Evolutionary conservation across 345 rosid genomes (phyloP).

Genomic region (Conringia planisiliqua): DNA sequence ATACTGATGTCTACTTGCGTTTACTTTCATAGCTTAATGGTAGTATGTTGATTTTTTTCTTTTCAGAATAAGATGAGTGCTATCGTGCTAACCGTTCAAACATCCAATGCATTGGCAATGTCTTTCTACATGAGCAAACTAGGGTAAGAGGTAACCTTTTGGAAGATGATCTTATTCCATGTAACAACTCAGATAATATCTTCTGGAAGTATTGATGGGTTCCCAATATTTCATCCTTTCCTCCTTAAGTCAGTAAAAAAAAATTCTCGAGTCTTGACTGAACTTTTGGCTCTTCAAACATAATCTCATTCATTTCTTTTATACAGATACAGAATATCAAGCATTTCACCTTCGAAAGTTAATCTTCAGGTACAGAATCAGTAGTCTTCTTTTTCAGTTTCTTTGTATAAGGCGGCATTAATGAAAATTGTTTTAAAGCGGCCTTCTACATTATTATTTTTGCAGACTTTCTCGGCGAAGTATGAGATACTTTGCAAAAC

Average conservation of each 20-base stretch:
- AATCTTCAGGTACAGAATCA: slow-evolving; percentile 50
- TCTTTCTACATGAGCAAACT: slow-evolving; percentile 73
- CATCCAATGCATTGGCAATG: slow-evolving; percentile 69
- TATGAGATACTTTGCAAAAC: slow-evolving; percentile 94
- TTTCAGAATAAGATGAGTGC: slow-evolving; percentile 70
- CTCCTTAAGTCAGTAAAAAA: not conserved
- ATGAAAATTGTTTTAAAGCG: not conserved
- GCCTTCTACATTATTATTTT: not conserved
- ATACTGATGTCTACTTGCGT: not conserved
- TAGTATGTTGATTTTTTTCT: slow-evolving; percentile 12
- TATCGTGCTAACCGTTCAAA: slow-evolving; percentile 78
- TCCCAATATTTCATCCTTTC: not conserved
- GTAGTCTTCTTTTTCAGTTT: slow-evolving; percentile 2
- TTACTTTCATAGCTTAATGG: not conserved
- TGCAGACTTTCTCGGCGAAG: slow-evolving; percentile 48
- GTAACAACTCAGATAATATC: not conserved
- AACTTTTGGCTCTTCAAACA: slow-evolving; percentile 12
- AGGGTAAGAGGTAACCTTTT: slow-evolving; percentile 47
- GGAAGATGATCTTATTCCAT: slow-evolving; percentile 11
- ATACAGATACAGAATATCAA: slow-evolving; percentile 70
- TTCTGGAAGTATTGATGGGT: not conserved
- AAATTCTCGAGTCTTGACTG: not conserved
- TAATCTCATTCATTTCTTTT: not conserved
- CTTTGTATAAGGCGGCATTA: not conserved
- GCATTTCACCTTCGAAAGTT: slow-evolving; percentile 78